Base-by-base conservation (phyloP, 2,329 filamentous ascomycete species). In the Plenodomus biglobosus region DNA sequence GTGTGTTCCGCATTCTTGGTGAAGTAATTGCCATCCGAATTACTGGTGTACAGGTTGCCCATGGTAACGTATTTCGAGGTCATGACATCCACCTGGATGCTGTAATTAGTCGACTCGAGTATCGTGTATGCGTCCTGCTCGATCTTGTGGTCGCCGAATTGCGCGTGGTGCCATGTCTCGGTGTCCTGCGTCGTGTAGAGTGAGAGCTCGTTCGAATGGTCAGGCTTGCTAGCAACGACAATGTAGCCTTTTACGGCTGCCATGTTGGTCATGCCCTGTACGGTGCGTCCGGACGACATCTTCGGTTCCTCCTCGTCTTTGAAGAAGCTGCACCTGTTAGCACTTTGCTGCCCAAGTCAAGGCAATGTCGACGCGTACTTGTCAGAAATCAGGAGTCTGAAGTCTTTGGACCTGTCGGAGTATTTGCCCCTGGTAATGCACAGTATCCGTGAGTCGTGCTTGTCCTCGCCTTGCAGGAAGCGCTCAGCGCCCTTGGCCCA, bases 11-110 rank as follows among this genome's bases (percentile, higher is more conserved):
- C 82, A 63, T 96, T 97, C 64, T 87, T 85, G 2, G 88, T 94
- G 69, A 97, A 99, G 72, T 92, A 96, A 2, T 91, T 96, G 52
- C 94, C 94, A 68, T 97, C 95, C 24, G 92, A 97, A 70, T 99
- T 99, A 68, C 92, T 97, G 5, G 91, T 95, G 65, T 96, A 92
- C 47, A 99, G 79, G 10, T 88, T 85, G 27, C 94, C 95, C 83
- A 96, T 92, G 0, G 87, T 83, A 32, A 80, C 81, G 11, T 80
- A 80, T 47, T 72, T 75, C 10, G 79, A 80, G 1, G 87, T 90
- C 81, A 92, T 86, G 55, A 97, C 92, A 71, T 97, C 92, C 46
- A 99, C 85, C 73, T 97, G 92, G 61, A 99, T 91, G 76, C 92
- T 96, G 77, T 99, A 96, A 68, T 96, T 92, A 36, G 94, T 97